Evolutionary conservation across 257 asterid genomes (phyloP).

Genomic region (Nicotiana undulata): DNA sequence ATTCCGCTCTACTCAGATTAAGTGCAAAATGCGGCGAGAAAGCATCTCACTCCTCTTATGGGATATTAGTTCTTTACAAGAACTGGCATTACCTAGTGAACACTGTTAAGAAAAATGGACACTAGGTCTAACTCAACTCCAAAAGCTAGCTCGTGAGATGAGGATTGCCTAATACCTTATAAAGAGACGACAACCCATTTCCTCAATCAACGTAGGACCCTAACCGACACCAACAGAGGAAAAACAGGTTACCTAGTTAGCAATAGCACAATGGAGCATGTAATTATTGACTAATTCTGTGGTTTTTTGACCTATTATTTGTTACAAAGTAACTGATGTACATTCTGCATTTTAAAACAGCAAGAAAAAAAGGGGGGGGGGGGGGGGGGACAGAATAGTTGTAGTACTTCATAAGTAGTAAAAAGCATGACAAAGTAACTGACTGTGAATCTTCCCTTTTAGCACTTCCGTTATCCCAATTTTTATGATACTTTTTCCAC

Average conservation of each 20-base stretch:
- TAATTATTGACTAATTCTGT: background rate
- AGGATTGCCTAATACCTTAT: background rate
- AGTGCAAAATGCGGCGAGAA: background rate
- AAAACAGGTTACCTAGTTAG: background rate
- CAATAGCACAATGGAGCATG: background rate
- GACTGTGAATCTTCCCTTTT: background rate
- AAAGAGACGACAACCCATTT: background rate
- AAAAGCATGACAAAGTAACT: background rate
- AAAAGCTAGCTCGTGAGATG: background rate
- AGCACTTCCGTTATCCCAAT: background rate
- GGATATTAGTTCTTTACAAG: background rate
- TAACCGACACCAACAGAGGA: background rate
- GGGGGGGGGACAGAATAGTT: background rate
- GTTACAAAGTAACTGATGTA: background rate
- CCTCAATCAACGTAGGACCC: background rate
- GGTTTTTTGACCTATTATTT: background rate
- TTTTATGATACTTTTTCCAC: background rate
- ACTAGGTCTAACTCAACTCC: background rate
- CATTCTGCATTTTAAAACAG: background rate
- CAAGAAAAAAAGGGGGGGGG: background rate
- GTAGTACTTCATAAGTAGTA: background rate
- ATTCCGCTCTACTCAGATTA: background rate
- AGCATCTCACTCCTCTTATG: background rate
- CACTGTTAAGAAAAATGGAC: background rate
- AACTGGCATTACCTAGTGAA: background rate